A percentile compares a stretch with the other conserved stretches of the same genome.
Conservation (phyloP, 176 grass and related monocot genomes). For the Eremochloa ophiuroides region DNA sequence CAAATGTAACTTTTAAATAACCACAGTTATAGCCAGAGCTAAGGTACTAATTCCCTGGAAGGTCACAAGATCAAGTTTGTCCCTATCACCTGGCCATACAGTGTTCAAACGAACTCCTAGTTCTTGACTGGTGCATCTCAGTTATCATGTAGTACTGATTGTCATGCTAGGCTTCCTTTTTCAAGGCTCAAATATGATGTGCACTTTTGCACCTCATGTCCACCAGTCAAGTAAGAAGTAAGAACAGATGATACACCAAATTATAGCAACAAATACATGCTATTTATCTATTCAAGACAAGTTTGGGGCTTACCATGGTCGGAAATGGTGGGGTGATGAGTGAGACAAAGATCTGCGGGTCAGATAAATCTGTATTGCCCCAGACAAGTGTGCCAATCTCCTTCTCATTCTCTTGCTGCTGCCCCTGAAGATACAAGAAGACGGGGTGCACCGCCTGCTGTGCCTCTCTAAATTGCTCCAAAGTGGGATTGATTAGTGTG, state of each 20-base stretch:
- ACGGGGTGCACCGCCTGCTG: constrained; percentile 43
- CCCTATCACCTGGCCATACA: not conserved
- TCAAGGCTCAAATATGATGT: not conserved
- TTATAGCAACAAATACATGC: not conserved
- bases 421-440: constrained; percentile 61
- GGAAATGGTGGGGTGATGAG: constrained; percentile 51
- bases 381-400: constrained; percentile 66
- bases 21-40: not conserved
- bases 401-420: constrained; percentile 53
- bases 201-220: not conserved
- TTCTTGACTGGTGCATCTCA: not conserved
- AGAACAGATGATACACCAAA: not conserved
- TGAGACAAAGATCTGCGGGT: constrained; percentile 39
- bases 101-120: not conserved
- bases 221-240: not conserved
- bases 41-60: not conserved
- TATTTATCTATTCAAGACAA: not conserved
- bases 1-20: not conserved
- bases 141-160: not conserved
- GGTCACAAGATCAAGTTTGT: not conserved
- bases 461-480: constrained; percentile 47
- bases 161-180: not conserved
- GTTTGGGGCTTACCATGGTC: constrained; percentile 49
- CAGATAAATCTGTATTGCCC: constrained; percentile 46
- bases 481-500: constrained; percentile 53